Conservation (phyloP, 202 grass and related monocot species). For the Musa balbisiana region DNA sequence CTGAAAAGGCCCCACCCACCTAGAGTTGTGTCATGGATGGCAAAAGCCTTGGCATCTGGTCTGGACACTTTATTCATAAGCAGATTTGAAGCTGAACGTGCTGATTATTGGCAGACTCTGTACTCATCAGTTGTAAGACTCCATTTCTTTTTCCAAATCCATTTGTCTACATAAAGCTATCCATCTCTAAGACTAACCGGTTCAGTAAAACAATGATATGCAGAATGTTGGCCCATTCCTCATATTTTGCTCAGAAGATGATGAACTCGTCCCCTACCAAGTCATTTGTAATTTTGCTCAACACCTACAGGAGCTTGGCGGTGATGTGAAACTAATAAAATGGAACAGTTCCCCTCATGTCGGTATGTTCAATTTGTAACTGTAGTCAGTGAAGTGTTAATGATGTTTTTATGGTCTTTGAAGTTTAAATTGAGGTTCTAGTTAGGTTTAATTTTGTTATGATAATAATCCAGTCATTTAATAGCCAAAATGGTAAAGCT, state of each 20-base stretch:
- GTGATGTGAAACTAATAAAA: conserved; percentile 71
- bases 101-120: conserved; percentile 85
- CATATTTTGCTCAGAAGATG: conserved; percentile 90
- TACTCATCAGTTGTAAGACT: conserved; percentile 77
- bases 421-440: neutral
- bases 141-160: neutral
- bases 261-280: conserved; percentile 54
- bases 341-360: conserved; percentile 77
- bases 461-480: too few species aligned
- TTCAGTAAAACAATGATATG: conserved; percentile 12
- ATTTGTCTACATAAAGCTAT: neutral
- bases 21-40: conserved; percentile 72
- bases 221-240: conserved; percentile 77
- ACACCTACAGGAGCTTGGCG: conserved; percentile 55
- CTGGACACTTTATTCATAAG: conserved; percentile 69
- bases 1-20: conserved; percentile 78
- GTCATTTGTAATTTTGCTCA: conserved; percentile 62
- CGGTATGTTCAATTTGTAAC: conserved; percentile 24
- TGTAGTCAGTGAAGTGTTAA: neutral
- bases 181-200: neutral
- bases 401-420: neutral
- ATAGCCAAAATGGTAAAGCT: too few species aligned
- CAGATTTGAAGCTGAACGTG: conserved; percentile 80
- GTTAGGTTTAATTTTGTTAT: too few species aligned
- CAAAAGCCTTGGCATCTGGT: conserved; percentile 54